Percentiles rank a stretch among this genome's conserved stretches.
Evolutionary conservation across 441 rosid genomes (phyloP).

Genomic region (Syzygium syzygioides): DNA sequence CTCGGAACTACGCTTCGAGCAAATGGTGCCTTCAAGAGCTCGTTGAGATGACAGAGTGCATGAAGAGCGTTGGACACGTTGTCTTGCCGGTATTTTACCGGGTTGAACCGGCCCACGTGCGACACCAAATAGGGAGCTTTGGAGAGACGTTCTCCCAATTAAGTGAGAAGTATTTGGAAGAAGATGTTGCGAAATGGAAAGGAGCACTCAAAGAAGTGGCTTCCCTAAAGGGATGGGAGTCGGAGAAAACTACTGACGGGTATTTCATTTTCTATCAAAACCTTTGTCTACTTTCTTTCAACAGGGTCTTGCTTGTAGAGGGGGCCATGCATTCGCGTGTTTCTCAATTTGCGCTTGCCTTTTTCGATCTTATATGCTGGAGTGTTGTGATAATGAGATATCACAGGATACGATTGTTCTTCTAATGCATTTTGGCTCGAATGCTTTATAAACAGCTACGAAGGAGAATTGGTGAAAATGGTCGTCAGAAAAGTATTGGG

Average conservation of each 20-base stretch:
- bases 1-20: background rate
- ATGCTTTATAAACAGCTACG: background rate
- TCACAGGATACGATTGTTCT: background rate
- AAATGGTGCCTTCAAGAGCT: background rate
- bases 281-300: background rate
- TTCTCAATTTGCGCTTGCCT: too few species aligned
- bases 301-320: fast-evolving
- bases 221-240: background rate
- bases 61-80: fast-evolving
- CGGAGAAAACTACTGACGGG: background rate
- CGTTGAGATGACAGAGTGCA: background rate
- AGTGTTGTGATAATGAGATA: too few species aligned
- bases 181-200: background rate
- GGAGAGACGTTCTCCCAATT: background rate
- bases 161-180: fast-evolving
- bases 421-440: background rate
- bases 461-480: background rate
- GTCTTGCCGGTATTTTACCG: background rate
- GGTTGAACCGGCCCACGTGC: background rate
- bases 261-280: background rate
- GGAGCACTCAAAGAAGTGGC: background rate
- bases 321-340: too few species aligned
- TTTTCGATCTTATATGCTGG: fast-evolving
- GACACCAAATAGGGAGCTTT: fast-evolving
- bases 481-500: background rate